Evolutionary conservation across 1,139 yeast genomes (phyloP), one percentile per base, ranked within the genome.

Genomic region (Nadsonia starkeyi-henricii): DNA sequence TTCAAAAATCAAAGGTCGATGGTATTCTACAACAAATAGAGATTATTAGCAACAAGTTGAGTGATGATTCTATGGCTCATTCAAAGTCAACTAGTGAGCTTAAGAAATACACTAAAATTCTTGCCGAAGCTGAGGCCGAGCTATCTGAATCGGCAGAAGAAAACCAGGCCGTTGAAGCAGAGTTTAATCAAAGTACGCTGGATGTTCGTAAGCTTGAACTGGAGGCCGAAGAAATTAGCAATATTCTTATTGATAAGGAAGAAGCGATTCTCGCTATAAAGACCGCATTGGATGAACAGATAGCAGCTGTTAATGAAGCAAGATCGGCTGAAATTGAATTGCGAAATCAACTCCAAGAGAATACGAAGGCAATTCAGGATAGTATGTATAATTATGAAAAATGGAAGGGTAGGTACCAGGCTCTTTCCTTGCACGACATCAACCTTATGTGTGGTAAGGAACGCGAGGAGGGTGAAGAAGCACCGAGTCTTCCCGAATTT

Each of bases 1-100:
- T 84, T 53, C 96, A 88, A 58, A 84, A 79, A 55, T 76, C 93
- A 1, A 83, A 79, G 58, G 96, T 91, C 13, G 91, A 81, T 57
- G 82, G 93, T 1, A 70, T 84, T 41, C 71, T 72, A 46, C 86
- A 84, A 57, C 76, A 78, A 57, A 74, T 85, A 44, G 85, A 81
- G 51, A 74, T 83, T 20, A 66, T 78, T 20, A 70, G 67, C 37
- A 78, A 78, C 43, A 79, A 78, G 55, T 70, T 79, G n/a, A 72
- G 82, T 2, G 75, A 74, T 44, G 85, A 79, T 50, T 75, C 73
- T 52, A 66, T 81, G 57, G 69, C 77, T n/a, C 62, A 74, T 42
- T 74, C 80, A 46, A 89, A 85, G 61, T 66, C 81, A 9, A 79
- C 76, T 54, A 82, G 76, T 61, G 94, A 84, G 51, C 63, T 80